Percentiles rank a stretch among this genome's conserved stretches.
Conservation (phyloP, 2,329 filamentous ascomycete species). For the Aspergillus ibericus region DNA sequence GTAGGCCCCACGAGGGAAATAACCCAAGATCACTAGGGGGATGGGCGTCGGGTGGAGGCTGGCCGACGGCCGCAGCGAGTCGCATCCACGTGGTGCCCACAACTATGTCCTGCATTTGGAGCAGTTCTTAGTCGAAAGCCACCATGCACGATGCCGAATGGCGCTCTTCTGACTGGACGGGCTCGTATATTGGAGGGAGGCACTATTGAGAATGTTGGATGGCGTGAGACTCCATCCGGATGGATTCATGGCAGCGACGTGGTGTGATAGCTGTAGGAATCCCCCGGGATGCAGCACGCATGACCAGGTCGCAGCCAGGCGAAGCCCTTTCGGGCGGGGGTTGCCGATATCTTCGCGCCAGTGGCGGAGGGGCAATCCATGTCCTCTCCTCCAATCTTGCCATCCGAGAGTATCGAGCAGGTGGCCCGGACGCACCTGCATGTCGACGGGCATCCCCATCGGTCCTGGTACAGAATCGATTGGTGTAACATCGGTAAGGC, state of each 20-base stretch:
- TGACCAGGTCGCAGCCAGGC: not conserved
- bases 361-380: no score
- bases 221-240: not conserved
- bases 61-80: not conserved
- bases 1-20: no score
- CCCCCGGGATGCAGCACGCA: not conserved
- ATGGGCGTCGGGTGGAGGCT: not conserved
- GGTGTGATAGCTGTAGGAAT: not conserved
- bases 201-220: not conserved
- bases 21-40: no score
- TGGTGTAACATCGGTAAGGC: not conserved
- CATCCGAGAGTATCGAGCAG: no score
- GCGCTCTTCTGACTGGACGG: not conserved
- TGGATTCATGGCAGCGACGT: not conserved
- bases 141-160: not conserved
- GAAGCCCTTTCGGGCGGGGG: no score
- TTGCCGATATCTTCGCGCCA: no score
- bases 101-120: not conserved
- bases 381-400: no score
- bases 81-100: not conserved
- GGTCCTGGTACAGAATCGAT: no score
- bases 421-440: no score
- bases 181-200: not conserved
- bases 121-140: not conserved
- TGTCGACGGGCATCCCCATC: no score